A percentile compares a stretch with the other conserved stretches of the same genome.
Evolutionary conservation across 306 rosid species (phyloP).

Genomic region (Cucumis cinereus): DNA sequence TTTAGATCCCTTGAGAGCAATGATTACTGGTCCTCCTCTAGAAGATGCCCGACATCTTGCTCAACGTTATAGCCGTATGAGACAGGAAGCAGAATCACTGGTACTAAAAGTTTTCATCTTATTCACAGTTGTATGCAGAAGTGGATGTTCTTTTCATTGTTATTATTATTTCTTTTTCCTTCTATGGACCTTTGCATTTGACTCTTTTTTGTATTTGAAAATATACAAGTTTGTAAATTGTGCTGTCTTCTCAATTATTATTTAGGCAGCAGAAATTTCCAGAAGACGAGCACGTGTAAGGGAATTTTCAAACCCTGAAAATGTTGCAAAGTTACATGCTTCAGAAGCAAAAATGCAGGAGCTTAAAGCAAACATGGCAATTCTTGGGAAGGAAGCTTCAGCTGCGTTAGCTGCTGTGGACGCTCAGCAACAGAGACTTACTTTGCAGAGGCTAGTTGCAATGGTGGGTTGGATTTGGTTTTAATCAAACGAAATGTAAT

Average conservation of each 20-base stretch:
- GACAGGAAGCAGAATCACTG: constrained; percentile 88
- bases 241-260: neutral
- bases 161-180: neutral
- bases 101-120: constrained; percentile 18
- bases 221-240: neutral
- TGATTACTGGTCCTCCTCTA: constrained; percentile 69
- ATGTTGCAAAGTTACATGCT: constrained; percentile 82
- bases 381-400: constrained; percentile 89
- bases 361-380: constrained; percentile 78
- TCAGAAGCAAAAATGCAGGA: constrained; percentile 87
- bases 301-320: constrained; percentile 64
- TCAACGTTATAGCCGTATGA: constrained; percentile 91
- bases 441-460: constrained; percentile 98
- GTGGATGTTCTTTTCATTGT: neutral
- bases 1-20: constrained; percentile 93
- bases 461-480: constrained; percentile 44
- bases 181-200: neutral
- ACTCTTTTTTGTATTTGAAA: neutral
- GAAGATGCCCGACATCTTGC: constrained; percentile 99
- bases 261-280: constrained; percentile 61
- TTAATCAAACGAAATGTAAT: neutral
- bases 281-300: constrained; percentile 71
- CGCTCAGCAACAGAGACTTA: constrained; percentile 86
- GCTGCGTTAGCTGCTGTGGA: constrained; percentile 94
- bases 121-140: neutral